phyloP scores from a whole-genome alignment of 768 basidiomycete genomes.

The Suillus paluster region DNA sequence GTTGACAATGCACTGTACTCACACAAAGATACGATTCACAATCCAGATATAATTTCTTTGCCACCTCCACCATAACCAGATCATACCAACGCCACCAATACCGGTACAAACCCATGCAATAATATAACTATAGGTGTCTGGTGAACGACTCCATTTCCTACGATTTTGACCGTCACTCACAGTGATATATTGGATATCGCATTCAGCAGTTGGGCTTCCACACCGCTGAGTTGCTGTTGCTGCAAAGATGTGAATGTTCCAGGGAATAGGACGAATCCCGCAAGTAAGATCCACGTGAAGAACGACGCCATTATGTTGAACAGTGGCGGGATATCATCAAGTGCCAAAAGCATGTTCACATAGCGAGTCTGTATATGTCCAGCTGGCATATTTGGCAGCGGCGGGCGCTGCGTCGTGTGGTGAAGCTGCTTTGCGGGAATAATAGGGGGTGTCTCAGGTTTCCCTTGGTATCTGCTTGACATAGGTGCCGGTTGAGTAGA shows the following conservation, averaged over 20 bases:
- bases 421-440: slow-evolving; percentile 20
- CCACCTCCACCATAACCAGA: slow-evolving; percentile 66
- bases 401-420: slow-evolving; percentile 24
- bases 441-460: background rate
- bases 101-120: slow-evolving; percentile 60
- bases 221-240: slow-evolving; percentile 25
- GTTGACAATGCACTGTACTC: slow-evolving; percentile 19
- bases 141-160: background rate
- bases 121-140: slow-evolving; percentile 43
- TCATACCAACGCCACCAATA: slow-evolving; percentile 56
- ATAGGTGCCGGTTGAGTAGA: slow-evolving; percentile 9
- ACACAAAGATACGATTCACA: slow-evolving; percentile 61
- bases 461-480: background rate
- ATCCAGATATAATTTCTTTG: slow-evolving; percentile 62
- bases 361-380: slow-evolving; percentile 48
- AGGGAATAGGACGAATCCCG: slow-evolving; percentile 66
- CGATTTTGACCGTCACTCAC: slow-evolving; percentile 36
- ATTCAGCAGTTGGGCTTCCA: slow-evolving; percentile 38
- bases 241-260: slow-evolving; percentile 59
- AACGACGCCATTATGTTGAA: slow-evolving; percentile 58
- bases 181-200: slow-evolving; percentile 49
- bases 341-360: slow-evolving; percentile 63
- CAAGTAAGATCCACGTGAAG: slow-evolving; percentile 66
- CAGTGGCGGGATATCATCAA: slow-evolving; percentile 55
- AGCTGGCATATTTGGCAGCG: slow-evolving; percentile 26